These are phyloP conservation scores for Suhomyces faveliae DNA, from an alignment of 805 yeast species.

Conservation along the genomic window DNA sequence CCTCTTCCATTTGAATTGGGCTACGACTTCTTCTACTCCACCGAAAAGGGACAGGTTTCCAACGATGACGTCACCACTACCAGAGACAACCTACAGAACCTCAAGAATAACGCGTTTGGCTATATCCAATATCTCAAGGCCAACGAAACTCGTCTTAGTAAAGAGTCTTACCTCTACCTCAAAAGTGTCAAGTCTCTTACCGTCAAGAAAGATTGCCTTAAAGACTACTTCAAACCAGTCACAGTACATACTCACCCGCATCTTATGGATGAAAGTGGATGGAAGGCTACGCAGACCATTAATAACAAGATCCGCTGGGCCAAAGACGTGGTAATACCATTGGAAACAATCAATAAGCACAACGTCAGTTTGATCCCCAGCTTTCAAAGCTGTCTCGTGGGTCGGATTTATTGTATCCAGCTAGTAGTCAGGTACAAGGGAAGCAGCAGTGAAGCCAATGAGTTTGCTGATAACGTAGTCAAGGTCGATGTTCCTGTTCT, in stretches of 20 bases:
- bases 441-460: conserved; percentile 34
- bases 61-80: conserved; percentile 32
- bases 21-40: conserved; percentile 42
- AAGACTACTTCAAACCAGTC: conserved; percentile 33
- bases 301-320: conserved; percentile 29
- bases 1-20: conserved; percentile 40
- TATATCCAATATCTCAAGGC: conserved; percentile 36
- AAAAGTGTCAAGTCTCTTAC: conserved; percentile 39
- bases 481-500: conserved; percentile 36
- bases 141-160: conserved; percentile 31
- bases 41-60: conserved; percentile 17
- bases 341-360: conserved; percentile 42
- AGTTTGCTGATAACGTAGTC: conserved; percentile 30
- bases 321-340: conserved; percentile 38
- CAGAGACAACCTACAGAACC: conserved; percentile 31
- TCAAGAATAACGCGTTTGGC: conserved; percentile 33
- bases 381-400: conserved; percentile 62
- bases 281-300: conserved; percentile 28
- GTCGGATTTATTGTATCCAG: conserved; percentile 56
- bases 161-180: conserved; percentile 33
- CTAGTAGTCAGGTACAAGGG: conserved; percentile 33
- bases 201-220: conserved; percentile 39
- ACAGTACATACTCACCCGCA: conserved; percentile 24
- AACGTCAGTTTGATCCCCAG: conserved; percentile 55
- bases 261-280: conserved; percentile 23